A percentile compares a stretch with the other conserved stretches of the same genome.
Conservation (phyloP, 352 stramenopile species). For the Phytophthora sp. region DNA sequence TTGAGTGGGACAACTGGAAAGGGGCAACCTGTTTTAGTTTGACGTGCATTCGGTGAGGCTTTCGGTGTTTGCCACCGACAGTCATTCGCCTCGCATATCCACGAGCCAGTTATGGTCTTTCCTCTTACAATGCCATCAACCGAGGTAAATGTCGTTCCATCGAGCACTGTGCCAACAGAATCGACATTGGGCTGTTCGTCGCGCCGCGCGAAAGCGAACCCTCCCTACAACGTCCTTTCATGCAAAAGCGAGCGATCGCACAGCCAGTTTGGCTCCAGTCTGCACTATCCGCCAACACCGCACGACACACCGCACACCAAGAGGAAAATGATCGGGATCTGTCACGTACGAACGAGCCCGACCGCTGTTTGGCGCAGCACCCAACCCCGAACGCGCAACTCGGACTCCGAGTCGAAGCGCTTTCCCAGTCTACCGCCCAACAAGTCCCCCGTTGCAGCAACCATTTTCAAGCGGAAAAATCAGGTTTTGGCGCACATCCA, state of each 20-base stretch:
- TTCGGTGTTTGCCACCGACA: background rate
- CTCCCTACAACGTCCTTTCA: background rate
- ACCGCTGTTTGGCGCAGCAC: background rate
- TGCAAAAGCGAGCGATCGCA: too few species aligned
- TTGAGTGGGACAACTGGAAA: too few species aligned
- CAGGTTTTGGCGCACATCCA: constrained; percentile 1
- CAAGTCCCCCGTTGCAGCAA: background rate
- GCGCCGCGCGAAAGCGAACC: background rate
- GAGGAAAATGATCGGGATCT: constrained; percentile 28
- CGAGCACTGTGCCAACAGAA: background rate
- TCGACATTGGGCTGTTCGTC: background rate
- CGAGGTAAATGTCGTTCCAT: constrained; percentile 2
- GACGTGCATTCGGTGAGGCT: background rate
- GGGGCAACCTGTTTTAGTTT: too few species aligned
- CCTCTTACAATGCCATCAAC: background rate
- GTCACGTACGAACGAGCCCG: background rate
- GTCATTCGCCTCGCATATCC: background rate
- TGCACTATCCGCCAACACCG: background rate
- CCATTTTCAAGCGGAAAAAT: constrained; percentile 12
- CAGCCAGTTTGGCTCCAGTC: too few species aligned
- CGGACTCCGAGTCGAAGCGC: too few species aligned
- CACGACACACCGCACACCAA: background rate
- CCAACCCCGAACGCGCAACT: background rate
- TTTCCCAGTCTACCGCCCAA: too few species aligned
- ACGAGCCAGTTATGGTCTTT: background rate